Conservation (phyloP, 2,329 filamentous ascomycete genomes). For the Achaetomium macrosporum region DNA sequence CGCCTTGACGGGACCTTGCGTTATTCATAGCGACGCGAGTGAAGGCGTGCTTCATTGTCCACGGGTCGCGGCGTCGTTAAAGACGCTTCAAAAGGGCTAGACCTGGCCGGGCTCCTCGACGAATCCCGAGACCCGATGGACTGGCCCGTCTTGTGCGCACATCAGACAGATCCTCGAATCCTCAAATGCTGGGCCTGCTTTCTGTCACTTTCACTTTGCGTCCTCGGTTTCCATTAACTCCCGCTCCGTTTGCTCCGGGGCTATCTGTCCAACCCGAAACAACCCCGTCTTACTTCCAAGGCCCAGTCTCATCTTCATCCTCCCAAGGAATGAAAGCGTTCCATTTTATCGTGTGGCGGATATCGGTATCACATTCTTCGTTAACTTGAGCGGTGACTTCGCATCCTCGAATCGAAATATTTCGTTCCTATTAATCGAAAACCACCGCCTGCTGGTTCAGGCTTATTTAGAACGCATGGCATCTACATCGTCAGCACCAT, state of each 20-base stretch:
- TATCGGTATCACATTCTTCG: not conserved
- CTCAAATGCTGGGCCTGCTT: not conserved
- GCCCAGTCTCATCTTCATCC: not conserved
- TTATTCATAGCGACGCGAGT: not conserved
- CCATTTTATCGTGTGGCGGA: not conserved
- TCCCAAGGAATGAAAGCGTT: not conserved
- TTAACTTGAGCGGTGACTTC: not conserved
- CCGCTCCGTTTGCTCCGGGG: not conserved
- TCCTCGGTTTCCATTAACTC: not conserved
- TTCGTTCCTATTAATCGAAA: not conserved
- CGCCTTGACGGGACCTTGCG: not conserved
- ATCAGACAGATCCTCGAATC: constrained; percentile 6
- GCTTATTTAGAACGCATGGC: constrained; percentile 8
- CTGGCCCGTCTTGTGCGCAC: constrained; percentile 1
- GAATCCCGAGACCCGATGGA: constrained; percentile 1
- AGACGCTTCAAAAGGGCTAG: constrained; percentile 1
- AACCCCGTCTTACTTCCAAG: not conserved
- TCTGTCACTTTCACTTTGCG: not conserved
- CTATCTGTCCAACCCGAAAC: not conserved
- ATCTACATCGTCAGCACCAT: constrained; percentile 8
- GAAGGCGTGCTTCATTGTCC: constrained; percentile 4
- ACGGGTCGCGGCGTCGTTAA: not conserved
- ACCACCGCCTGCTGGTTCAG: not conserved
- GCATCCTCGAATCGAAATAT: not conserved
- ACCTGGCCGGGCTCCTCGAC: not conserved